Evolutionary conservation across 2,329 filamentous ascomycete genomes (phyloP), one percentile per base, ranked within the genome.

Genomic region (Rhexocercosporidium sp.): DNA sequence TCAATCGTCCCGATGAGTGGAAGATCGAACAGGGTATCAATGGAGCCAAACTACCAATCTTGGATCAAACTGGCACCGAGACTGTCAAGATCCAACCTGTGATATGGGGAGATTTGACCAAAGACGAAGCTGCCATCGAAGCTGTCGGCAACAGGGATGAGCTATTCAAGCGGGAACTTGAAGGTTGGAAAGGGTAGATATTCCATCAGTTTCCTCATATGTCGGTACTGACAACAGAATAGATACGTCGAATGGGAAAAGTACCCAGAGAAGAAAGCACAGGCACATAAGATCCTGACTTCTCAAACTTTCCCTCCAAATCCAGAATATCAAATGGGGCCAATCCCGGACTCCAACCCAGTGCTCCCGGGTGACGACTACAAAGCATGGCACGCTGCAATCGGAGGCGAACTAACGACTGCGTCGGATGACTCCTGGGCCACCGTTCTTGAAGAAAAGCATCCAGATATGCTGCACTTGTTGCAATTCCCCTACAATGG

Each of bases 241-340:
- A 65, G 68, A 44, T 92, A 90, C 68, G 82, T 92, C 6, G 89
- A 91, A 73, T 91, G 89, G 89, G 89, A 91, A 74, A 83, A 86
- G 14, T 90, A 91, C 63, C 89, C 90, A 0, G 87, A 90, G 57
- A 92, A 91, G 77, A 90, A 90, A 67, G 70, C 56, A 20, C 64
- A 56, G 56, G 69, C 67, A 1, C 31, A 62, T 22, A 49, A 65
- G 22, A 59, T 72, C 59, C 71, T 76, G 8, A 69, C 70, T 44
- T 20, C 71, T 22, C 59, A 66, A 29, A 65, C 47, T 2, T 69
- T 69, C 27, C 63, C 66, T 25, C 62, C 62, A 37, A 62, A 66
- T 65, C 85, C 86, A 0, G 87, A 89, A 69, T 89, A 83, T 67
- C 85, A 88, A 69, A 79, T 89, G 0, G 82, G 78, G 0, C 83